Evolutionary conservation across 371 early-diverging fungal genomes (phyloP).

Genomic region (Dichotomocladium elegans): DNA sequence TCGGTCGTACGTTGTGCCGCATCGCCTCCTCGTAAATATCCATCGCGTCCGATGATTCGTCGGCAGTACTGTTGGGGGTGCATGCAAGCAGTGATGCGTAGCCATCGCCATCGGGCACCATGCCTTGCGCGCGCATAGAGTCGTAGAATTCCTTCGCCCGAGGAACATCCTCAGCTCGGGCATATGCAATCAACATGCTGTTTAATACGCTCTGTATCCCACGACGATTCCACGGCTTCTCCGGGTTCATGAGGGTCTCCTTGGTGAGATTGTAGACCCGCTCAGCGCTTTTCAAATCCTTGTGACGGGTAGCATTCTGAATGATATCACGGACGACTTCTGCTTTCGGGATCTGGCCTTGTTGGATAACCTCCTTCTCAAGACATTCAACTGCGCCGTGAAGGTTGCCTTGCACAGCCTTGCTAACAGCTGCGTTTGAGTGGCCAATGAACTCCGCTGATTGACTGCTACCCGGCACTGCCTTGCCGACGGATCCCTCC

Average conservation of each 20-base stretch:
- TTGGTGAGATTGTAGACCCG: slow-evolving; percentile 26
- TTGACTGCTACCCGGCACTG: not conserved
- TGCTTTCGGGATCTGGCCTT: slow-evolving; percentile 29
- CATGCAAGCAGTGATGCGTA: slow-evolving; percentile 48
- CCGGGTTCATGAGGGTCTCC: slow-evolving; percentile 7
- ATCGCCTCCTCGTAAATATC: slow-evolving; percentile 55
- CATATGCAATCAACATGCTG: slow-evolving; percentile 54
- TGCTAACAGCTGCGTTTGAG: slow-evolving; percentile 26
- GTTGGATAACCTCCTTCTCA: slow-evolving; percentile 22
- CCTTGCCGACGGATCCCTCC: not conserved
- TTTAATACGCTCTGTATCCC: slow-evolving; percentile 29
- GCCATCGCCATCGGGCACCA: slow-evolving; percentile 44
- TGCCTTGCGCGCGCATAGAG: slow-evolving; percentile 25
- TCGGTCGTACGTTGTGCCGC: slow-evolving; percentile 48
- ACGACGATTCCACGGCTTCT: slow-evolving; percentile 5
- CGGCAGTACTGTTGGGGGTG: slow-evolving; percentile 41
- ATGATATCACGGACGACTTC: slow-evolving; percentile 45
- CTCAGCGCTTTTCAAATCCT: slow-evolving; percentile 17
- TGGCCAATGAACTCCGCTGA: slow-evolving; percentile 14
- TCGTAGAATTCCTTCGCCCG: slow-evolving; percentile 46
- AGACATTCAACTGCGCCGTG: slow-evolving; percentile 22
- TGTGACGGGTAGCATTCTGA: slow-evolving; percentile 20
- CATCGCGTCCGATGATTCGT: slow-evolving; percentile 54
- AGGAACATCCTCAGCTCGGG: slow-evolving; percentile 35
- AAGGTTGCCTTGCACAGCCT: slow-evolving; percentile 22